A percentile compares a stretch with the other conserved stretches of the same genome.
phyloP scores from a whole-genome alignment of 1,139 yeast species.

The Sugiyamaella xylanicola region DNA sequence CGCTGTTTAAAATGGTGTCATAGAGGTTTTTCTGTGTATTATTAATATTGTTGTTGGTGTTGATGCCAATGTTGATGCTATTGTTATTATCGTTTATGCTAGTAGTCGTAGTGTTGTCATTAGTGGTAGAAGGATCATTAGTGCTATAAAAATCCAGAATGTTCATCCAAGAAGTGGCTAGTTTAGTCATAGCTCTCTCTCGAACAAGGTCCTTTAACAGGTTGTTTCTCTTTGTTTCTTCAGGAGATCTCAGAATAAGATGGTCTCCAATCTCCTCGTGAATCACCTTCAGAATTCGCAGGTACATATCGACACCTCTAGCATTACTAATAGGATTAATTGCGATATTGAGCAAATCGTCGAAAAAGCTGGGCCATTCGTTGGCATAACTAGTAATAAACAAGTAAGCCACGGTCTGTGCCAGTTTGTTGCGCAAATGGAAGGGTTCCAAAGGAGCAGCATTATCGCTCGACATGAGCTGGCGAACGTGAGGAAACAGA shows the following conservation, averaged over 20 bases:
- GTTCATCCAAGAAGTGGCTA: conserved; percentile 70
- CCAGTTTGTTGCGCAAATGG: conserved; percentile 74
- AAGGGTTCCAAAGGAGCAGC: conserved; percentile 49
- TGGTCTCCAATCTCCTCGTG: conserved; percentile 95
- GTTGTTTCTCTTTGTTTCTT: conserved; percentile 65
- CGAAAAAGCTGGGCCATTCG: conserved; percentile 67
- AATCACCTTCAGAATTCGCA: conserved; percentile 70
- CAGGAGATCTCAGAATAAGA: conserved; percentile 65
- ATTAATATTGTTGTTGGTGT: conserved; percentile 37
- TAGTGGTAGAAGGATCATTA: conserved; percentile 16
- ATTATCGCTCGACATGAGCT: conserved; percentile 20
- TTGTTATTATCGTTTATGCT: conserved; percentile 43
- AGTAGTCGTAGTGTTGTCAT: conserved; percentile 37
- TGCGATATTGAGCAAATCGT: conserved; percentile 54
- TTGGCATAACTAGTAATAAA: conserved; percentile 67
- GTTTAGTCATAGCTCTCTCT: conserved; percentile 66
- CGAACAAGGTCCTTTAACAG: conserved; percentile 81
- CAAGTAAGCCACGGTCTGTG: conserved; percentile 69
- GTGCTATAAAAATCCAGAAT: conserved; percentile 49
- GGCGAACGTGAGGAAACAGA: conserved; percentile 48
- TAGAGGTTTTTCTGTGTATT: conserved; percentile 12
- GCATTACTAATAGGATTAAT: conserved; percentile 44
- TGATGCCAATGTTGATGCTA: conserved; percentile 43
- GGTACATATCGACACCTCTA: conserved; percentile 71
- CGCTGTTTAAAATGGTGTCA: conserved; percentile 56